Percentiles rank a stretch among this genome's conserved stretches.
phyloP scores from a whole-genome alignment of 2,329 filamentous ascomycete species.

The Fusarium globosum region DNA sequence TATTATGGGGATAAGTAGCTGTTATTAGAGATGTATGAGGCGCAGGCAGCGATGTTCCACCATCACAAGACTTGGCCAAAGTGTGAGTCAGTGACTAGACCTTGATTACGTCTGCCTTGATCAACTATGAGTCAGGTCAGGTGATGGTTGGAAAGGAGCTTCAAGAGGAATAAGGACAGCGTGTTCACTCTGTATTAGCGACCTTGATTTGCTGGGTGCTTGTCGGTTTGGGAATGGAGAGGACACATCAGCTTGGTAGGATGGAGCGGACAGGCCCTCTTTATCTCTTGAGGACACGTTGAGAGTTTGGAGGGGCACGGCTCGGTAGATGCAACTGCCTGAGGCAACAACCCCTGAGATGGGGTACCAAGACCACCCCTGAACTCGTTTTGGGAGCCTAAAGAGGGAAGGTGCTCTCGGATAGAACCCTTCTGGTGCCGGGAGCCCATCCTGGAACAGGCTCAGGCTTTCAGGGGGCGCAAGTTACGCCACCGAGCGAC shows the following conservation, averaged over 20 bases:
- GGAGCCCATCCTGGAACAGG: conserved; percentile 27
- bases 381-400: conserved; percentile 15
- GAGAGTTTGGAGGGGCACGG: conserved; percentile 33
- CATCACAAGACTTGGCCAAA: conserved; percentile 32
- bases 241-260: conserved; percentile 27
- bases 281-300: conserved; percentile 54
- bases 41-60: conserved; percentile 32
- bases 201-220: conserved; percentile 27
- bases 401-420: conserved; percentile 28
- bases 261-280: conserved; percentile 43
- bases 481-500: conserved; percentile 25
- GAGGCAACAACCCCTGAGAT: conserved; percentile 44
- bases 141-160: conserved; percentile 13
- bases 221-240: conserved; percentile 18
- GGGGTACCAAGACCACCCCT: conserved; percentile 17
- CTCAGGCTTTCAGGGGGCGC: conserved; percentile 36
- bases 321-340: conserved; percentile 39
- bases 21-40: conserved; percentile 11
- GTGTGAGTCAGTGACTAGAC: conserved; percentile 42
- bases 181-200: conserved; percentile 39
- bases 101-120: conserved; percentile 24
- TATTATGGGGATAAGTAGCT: conserved; percentile 10
- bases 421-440: conserved; percentile 27
- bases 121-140: conserved; percentile 44
- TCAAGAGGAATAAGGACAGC: conserved; percentile 43